These are phyloP conservation scores for Funneliformis mosseae DNA, from an alignment of 192 early-diverging fungal species.

Conservation along the genomic window DNA sequence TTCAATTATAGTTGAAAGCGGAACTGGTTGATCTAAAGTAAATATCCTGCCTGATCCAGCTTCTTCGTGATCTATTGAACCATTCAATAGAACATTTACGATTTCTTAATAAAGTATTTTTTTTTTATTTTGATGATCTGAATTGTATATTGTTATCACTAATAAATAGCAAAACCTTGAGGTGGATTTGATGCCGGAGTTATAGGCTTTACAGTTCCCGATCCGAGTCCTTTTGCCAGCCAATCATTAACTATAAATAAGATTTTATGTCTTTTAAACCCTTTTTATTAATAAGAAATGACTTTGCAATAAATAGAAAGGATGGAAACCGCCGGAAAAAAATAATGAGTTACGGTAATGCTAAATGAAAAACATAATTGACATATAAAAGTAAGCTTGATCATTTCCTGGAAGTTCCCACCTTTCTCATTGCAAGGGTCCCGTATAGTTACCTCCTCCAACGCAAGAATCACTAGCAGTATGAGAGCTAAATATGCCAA, in stretches of 20 bases:
- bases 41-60: slow-evolving; percentile 66
- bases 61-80: slow-evolving; percentile 51
- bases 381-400: too few relatives aligned
- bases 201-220: slow-evolving; percentile 43
- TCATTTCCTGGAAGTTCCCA: too few relatives aligned
- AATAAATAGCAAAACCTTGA: slow-evolving; percentile 38
- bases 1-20: slow-evolving; percentile 56
- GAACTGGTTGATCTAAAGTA: slow-evolving; percentile 55
- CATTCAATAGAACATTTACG: neutral
- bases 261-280: neutral
- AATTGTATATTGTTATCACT: neutral
- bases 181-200: slow-evolving; percentile 55
- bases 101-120: too few relatives aligned
- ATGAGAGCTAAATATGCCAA: slow-evolving; percentile 91
- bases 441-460: slow-evolving; percentile 57
- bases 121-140: neutral
- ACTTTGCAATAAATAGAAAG: too few relatives aligned
- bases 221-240: slow-evolving; percentile 72
- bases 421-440: too few relatives aligned
- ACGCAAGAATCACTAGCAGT: slow-evolving; percentile 82
- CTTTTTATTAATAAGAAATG: neutral
- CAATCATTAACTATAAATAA: slow-evolving; percentile 79
- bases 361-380: too few relatives aligned
- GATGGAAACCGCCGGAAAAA: neutral
- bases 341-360: neutral